These are phyloP conservation scores for Nannochloris sp. DNA, from an alignment of 139 green algal species.

Conservation along the genomic window DNA sequence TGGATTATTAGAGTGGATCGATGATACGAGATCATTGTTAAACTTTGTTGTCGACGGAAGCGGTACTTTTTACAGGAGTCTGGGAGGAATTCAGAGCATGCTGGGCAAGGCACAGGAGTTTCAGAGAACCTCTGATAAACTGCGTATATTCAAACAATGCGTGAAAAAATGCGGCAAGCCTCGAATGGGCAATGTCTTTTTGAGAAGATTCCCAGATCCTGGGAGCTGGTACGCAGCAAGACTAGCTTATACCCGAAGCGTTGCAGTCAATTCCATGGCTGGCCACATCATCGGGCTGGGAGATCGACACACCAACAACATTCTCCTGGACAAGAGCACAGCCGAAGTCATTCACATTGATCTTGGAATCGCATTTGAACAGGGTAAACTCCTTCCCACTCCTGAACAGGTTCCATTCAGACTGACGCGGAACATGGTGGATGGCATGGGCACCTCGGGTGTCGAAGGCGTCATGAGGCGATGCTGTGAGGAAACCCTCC, in stretches of 20 bases:
- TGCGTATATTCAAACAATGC: neutral
- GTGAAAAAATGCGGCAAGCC: slow-evolving; percentile 35
- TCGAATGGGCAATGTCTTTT: slow-evolving; percentile 89
- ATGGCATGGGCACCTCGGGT: slow-evolving; percentile 83
- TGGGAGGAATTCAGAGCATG: neutral
- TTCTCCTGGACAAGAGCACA: slow-evolving; percentile 73
- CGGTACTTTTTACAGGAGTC: no score
- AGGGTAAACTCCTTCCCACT: slow-evolving; percentile 75
- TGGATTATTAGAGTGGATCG: slow-evolving; percentile 91
- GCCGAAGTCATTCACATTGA: slow-evolving; percentile 97
- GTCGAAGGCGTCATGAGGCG: slow-evolving; percentile 83
- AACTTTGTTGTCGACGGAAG: slow-evolving; percentile 45
- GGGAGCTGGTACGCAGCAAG: slow-evolving; percentile 61
- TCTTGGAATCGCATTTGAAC: slow-evolving; percentile 96
- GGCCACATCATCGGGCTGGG: slow-evolving; percentile 91
- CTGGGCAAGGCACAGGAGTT: neutral
- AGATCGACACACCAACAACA: slow-evolving; percentile 86
- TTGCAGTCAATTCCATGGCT: slow-evolving; percentile 70
- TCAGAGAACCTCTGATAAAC: neutral
- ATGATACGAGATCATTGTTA: slow-evolving; percentile 65
- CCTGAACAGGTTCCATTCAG: slow-evolving; percentile 93
- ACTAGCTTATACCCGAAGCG: slow-evolving; percentile 67
- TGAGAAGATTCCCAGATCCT: slow-evolving; percentile 73
- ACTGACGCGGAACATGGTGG: slow-evolving; percentile 86
- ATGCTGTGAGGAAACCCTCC: slow-evolving; percentile 79